Evolutionary conservation across 768 basidiomycete genomes (phyloP), one percentile per base, ranked within the genome.

Genomic region (Suillus alpinus): DNA sequence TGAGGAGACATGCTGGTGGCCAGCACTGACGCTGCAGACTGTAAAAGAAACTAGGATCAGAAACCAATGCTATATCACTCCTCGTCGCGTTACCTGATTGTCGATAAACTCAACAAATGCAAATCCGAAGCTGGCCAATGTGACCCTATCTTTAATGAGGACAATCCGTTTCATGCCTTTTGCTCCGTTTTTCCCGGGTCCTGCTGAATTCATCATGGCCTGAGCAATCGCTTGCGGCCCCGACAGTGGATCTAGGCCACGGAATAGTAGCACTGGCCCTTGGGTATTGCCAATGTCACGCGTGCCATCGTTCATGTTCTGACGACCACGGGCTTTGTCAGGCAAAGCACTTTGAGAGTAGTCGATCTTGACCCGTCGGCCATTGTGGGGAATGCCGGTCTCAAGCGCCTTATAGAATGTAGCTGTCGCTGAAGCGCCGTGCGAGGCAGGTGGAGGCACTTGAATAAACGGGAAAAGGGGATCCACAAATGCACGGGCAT

Each of bases 61-160:
- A 55, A 18, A 55, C 23, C 16, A 29, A 26, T 29, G 37, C 26
- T 18, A 10, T 41, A 53, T 29, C 43, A 26, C 36, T 34, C 52
- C 31, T 29, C 37, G 1, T 49, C 47, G 2, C 23, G 68, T 63
- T 75, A 95, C 96, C 80, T 89, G 86, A 6, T 87, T 73, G 64
- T 95, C 92, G 18, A 90, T 79, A 66, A 98, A 93, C 68, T 98
- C 95, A 10, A 97, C 91, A 69, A 99, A 98, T 0, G 91, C 87
- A 71, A 95, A 96, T 12, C 97, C 93, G 81, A 92, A 95, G 72
- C 93, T 93, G 5, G 89, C 88, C 79, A 90, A 82, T 0, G 92
- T 92, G 16, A 86, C 83, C 69, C 90, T 89, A 76, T 98, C 95
- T 72, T 93, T 92, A 74, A 96, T 88, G 57, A 96, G 81, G 37